phyloP scores from a whole-genome alignment of 2,329 filamentous ascomycete genomes.

The Neonectria sp. region DNA sequence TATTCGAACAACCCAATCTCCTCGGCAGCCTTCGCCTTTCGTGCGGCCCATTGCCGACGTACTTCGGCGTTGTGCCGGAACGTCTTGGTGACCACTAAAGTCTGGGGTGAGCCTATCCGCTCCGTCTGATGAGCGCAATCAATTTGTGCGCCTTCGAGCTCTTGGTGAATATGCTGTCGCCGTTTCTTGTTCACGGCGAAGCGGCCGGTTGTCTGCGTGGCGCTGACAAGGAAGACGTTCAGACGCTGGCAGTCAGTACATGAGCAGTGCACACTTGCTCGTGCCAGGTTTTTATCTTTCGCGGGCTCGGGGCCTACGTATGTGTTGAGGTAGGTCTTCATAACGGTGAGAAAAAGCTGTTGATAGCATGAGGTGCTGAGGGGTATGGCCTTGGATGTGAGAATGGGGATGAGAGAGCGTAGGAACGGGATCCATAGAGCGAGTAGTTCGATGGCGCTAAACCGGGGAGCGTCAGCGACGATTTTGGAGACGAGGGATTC shows the following conservation, averaged over 20 bases:
- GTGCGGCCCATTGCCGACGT: slow-evolving; percentile 2
- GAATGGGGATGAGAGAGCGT: slow-evolving; percentile 31
- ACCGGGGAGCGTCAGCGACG: slow-evolving; percentile 15
- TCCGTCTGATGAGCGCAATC: slow-evolving; percentile 43
- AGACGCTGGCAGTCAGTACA: slow-evolving; percentile 47
- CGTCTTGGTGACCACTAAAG: slow-evolving; percentile 47
- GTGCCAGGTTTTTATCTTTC: slow-evolving; percentile 4
- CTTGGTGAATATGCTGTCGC: slow-evolving; percentile 41
- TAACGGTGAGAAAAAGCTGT: slow-evolving; percentile 41
- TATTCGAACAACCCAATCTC: slow-evolving; percentile 7
- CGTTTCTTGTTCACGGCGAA: slow-evolving; percentile 37
- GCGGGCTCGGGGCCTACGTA: slow-evolving; percentile 42
- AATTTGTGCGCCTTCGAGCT: slow-evolving; percentile 27
- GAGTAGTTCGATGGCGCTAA: slow-evolving; percentile 38
- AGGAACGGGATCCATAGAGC: slow-evolving; percentile 52
- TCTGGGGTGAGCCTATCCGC: slow-evolving; percentile 23
- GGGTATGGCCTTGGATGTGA: slow-evolving; percentile 26
- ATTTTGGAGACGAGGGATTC: slow-evolving; percentile 40
- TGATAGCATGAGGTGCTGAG: slow-evolving; percentile 39
- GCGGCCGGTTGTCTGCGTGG: neutral
- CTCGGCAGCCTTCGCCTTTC: neutral
- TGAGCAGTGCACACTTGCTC: slow-evolving; percentile 31
- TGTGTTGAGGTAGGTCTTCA: slow-evolving; percentile 40
- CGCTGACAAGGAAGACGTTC: slow-evolving; percentile 46
- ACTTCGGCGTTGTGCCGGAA: neutral